Evolutionary conservation across 192 early-diverging fungal species (phyloP).

Genomic region (Rhizophagus clarus): DNA sequence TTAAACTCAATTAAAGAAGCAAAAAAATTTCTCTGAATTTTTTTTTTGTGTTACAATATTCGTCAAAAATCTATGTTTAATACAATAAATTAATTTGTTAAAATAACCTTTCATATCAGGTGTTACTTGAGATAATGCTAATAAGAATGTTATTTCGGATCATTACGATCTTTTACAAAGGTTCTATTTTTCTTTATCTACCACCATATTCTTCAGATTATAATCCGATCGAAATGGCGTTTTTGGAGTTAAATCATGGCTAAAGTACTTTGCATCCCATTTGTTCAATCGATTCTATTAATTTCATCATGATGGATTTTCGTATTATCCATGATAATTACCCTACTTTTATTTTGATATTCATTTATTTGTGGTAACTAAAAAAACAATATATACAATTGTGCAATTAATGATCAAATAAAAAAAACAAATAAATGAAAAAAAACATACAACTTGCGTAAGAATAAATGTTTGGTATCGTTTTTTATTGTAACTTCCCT

Average conservation of each 20-base stretch:
- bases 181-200: neutral
- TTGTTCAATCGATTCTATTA: neutral
- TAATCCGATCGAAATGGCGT: conserved; percentile 1
- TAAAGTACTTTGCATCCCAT: neutral
- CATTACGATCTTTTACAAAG: neutral
- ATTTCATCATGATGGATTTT: conserved; percentile 1
- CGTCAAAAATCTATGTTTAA: no score
- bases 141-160: neutral
- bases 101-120: neutral
- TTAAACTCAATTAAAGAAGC: no score
- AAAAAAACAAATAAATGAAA: no score
- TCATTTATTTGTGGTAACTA: neutral
- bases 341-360: neutral
- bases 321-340: neutral
- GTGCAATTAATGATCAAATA: no score
- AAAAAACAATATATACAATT: neutral
- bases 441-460: neutral
- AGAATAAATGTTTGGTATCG: neutral
- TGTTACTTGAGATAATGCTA: neutral
- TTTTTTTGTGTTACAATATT: no score
- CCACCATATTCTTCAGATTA: neutral
- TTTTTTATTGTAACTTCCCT: conserved; percentile 10
- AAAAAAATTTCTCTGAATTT: no score
- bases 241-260: neutral
- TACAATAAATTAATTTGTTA: neutral